Evolutionary conservation across 192 early-diverging fungal species (phyloP).

Genomic region (Rhizoclosmatium sp.): DNA sequence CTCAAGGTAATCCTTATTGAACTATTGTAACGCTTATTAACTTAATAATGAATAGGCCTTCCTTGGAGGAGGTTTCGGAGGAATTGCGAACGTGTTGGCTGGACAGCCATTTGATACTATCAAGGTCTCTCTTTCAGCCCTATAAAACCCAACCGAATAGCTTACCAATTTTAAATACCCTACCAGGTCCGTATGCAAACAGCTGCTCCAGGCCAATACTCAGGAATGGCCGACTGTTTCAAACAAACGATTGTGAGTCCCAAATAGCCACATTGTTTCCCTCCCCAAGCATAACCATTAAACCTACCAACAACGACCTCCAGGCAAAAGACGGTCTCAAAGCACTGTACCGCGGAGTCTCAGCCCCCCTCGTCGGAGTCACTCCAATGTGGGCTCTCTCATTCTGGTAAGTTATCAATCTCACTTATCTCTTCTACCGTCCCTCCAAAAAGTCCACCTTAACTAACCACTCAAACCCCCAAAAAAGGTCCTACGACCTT

Average conservation of each 20-base stretch:
- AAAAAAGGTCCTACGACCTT: constrained; percentile 65
- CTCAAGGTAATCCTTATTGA: constrained; percentile 1
- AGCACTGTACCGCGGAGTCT: constrained; percentile 96
- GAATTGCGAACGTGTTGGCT: constrained; percentile 80
- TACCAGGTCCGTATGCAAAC: constrained; percentile 96
- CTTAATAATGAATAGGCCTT: constrained; percentile 70
- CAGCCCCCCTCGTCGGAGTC: constrained; percentile 88
- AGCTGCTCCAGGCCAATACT: constrained; percentile 74
- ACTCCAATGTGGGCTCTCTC: constrained; percentile 96
- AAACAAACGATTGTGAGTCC: constrained; percentile 73
- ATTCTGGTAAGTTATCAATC: constrained; percentile 74
- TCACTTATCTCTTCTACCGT: background rate
- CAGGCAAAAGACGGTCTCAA: constrained; percentile 84
- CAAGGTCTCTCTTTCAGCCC: constrained; percentile 18
- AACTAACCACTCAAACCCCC: background rate
- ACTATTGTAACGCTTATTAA: constrained; percentile 33
- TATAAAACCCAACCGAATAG: constrained; percentile 78
- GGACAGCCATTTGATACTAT: constrained; percentile 73
- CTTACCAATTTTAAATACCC: constrained; percentile 69
- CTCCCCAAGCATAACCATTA: background rate
- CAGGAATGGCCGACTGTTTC: constrained; percentile 89
- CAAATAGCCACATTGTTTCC: background rate
- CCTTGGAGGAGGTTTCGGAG: constrained; percentile 92
- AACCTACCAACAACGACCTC: background rate
- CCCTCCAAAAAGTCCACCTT: background rate